Base-by-base conservation (phyloP, 2,329 filamentous ascomycete genomes). In the Colletotrichum sp. region DNA sequence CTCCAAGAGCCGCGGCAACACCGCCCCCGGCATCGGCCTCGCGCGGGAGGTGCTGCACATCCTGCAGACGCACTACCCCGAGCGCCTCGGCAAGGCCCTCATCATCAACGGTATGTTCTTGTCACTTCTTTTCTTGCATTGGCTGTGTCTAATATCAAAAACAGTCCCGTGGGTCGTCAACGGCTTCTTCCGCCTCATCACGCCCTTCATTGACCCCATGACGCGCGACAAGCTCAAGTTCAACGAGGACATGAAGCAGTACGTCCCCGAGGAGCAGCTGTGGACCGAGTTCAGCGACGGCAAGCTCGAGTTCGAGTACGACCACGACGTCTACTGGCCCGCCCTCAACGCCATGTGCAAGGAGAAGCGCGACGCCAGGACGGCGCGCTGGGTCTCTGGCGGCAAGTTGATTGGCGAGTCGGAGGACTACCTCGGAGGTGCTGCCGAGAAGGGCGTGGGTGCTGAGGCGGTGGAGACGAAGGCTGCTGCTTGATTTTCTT, bases 191-290 rank as follows among this genome's bases (percentile, higher is more conserved):
- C 98, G 98, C 86, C 88, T 98, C 81, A 96, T 99, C 86, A 96
- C 93, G 6, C 96, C 96, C 52, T 98, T 99, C 86, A 98, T 99
- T 86, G 97, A 99, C 85, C 97, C 97, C 9, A 88, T 96, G 81
- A 99, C 97, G 12, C 93, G 95, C 75, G 93, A 97, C 82, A 99
- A 99, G 89, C 93, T 99, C 87, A 98, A 97, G 88, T 98, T 98
- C 90, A 98, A 99, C 88, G 96, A 98, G 84, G 94, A 98, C 82
- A 93, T 98, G 88, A 90, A 90, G 79, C 89, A 94, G 79, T 95
- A 96, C 83, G 94, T 99, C 24, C 96, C 96, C 7, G 86, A 92
- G 9, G 89, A 93, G 81, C 96, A 99, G 84, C 91, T 99, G 69
- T 94, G 95, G 93, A 93, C 92, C 80, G 89, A 93, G 73, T 93